Percentiles rank a stretch among this genome's conserved stretches.
Conservation (phyloP, 1,284 basidiomycete species). For the Melampsora larici-populina region DNA sequence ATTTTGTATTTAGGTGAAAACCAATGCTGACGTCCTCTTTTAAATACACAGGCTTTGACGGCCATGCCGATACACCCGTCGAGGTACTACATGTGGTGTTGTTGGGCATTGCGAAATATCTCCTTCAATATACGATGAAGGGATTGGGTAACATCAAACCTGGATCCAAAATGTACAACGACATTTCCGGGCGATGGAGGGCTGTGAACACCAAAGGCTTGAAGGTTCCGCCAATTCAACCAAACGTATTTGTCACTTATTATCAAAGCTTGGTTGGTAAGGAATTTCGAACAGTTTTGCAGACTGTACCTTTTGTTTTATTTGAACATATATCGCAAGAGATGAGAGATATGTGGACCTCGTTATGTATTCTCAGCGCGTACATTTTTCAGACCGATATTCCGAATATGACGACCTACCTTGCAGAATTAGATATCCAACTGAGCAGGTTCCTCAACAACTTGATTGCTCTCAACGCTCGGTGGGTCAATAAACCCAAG, state of each 20-base stretch:
- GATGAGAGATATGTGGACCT: constrained; percentile 51
- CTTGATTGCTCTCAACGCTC: not conserved
- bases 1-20: too few relatives aligned
- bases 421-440: constrained; percentile 34
- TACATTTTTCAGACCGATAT: too few relatives aligned
- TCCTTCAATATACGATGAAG: too few relatives aligned
- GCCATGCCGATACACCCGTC: too few relatives aligned
- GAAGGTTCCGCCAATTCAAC: constrained; percentile 47
- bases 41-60: too few relatives aligned
- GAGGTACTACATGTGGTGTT: too few relatives aligned
- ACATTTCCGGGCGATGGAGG: not conserved
- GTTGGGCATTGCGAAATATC: too few relatives aligned
- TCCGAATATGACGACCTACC: constrained; percentile 51
- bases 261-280: constrained; percentile 53
- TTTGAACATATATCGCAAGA: constrained; percentile 50
- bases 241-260: constrained; percentile 52
- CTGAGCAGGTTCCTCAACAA: not conserved
- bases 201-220: constrained; percentile 47
- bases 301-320: constrained; percentile 51
- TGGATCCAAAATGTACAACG: too few relatives aligned
- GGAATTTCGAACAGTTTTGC: constrained; percentile 51
- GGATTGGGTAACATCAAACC: too few relatives aligned
- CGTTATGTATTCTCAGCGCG: constrained; percentile 49
- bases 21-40: too few relatives aligned
- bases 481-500: too few relatives aligned